phyloP scores from a whole-genome alignment of 1,284 basidiomycete species.

The Dichomitus squalens region DNA sequence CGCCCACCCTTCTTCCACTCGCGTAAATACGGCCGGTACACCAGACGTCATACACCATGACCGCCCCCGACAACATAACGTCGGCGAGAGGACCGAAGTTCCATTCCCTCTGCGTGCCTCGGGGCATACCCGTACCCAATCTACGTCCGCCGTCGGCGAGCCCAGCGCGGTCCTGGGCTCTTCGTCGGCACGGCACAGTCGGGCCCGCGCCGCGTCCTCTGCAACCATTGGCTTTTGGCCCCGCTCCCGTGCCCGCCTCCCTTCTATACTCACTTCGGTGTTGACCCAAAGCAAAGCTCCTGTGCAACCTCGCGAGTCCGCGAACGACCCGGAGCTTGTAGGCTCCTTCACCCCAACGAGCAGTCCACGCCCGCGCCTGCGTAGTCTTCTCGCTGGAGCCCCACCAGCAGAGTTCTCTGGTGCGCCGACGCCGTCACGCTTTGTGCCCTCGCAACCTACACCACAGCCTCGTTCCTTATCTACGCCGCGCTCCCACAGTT shows the following conservation, averaged over 20 bases:
- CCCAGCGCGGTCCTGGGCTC: neutral
- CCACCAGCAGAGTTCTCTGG: conserved; percentile 1
- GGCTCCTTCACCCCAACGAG: conserved; percentile 34
- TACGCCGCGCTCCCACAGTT: neutral
- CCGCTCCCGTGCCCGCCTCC: conserved; percentile 9
- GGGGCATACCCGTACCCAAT: conserved; percentile 12
- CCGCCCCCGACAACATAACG: conserved; percentile 3
- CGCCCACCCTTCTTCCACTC: no score
- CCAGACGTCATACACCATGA: conserved; percentile 11
- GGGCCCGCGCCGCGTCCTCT: conserved; percentile 17
- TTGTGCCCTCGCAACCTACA: neutral
- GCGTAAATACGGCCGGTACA: neutral
- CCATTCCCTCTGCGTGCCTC: neutral
- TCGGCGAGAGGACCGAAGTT: neutral
- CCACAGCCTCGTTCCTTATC: conserved; percentile 3
- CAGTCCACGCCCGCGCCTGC: conserved; percentile 29
- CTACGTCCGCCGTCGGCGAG: conserved; percentile 16
- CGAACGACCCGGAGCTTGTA: conserved; percentile 26
- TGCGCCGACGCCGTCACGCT: conserved; percentile 6
- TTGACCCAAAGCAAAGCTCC: conserved; percentile 20
- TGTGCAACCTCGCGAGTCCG: conserved; percentile 17
- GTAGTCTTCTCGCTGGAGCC: conserved; percentile 21
- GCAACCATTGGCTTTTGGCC: conserved; percentile 1
- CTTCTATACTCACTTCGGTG: conserved; percentile 24
- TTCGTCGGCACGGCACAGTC: neutral